Evolutionary conservation across 1,284 basidiomycete species (phyloP).

Genomic region (Irpex sp.): DNA sequence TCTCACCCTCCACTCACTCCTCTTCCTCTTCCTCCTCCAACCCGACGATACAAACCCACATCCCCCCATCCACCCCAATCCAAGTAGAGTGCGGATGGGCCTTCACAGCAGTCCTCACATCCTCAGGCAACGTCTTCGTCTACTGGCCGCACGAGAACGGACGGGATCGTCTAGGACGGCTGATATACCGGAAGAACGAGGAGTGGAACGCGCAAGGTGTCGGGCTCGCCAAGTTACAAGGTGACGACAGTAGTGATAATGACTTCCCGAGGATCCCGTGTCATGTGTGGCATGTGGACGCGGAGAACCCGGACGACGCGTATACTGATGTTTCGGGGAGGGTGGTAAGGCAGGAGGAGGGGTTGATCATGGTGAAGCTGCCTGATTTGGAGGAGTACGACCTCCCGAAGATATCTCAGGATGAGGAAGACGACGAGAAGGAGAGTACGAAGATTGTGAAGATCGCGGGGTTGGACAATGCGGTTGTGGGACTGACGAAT

Average conservation of each 20-base stretch:
- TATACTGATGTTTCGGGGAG: not conserved
- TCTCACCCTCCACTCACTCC: not conserved
- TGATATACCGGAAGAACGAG: constrained; percentile 36
- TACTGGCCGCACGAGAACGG: constrained; percentile 63
- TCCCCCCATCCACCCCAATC: constrained; percentile 47
- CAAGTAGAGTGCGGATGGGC: constrained; percentile 84
- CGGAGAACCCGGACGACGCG: not conserved
- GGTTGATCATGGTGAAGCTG: not conserved
- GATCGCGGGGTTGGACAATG: constrained; percentile 69
- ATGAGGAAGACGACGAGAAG: constrained; percentile 26
- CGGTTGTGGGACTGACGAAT: constrained; percentile 75
- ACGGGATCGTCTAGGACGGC: not conserved
- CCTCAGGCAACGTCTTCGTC: constrained; percentile 65
- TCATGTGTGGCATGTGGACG: constrained; percentile 40
- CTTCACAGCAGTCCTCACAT: constrained; percentile 68
- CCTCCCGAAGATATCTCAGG: constrained; percentile 48
- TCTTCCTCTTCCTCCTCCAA: not conserved
- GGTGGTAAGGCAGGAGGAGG: not conserved
- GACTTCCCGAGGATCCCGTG: constrained; percentile 31
- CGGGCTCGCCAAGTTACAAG: not conserved
- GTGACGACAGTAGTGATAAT: not conserved
- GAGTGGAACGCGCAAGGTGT: constrained; percentile 42
- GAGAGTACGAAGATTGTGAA: constrained; percentile 57
- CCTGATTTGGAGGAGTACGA: constrained; percentile 38
- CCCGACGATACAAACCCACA: constrained; percentile 3